Base-by-base conservation (phyloP, 768 basidiomycete genomes). In the Tulasnella sp. region DNA sequence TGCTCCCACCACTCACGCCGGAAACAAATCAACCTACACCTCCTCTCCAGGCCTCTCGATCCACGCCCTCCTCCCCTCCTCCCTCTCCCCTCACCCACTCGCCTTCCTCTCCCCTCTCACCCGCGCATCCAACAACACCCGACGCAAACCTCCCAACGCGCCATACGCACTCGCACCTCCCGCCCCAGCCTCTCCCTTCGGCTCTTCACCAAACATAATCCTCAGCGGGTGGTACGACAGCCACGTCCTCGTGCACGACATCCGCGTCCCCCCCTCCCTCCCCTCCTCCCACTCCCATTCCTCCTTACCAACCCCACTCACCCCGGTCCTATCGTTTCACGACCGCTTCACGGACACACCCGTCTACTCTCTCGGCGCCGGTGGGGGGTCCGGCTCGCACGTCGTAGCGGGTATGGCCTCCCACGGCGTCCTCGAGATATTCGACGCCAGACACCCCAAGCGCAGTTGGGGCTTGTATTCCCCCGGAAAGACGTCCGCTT, bases 141-240 rank as follows among this genome's bases (percentile, higher is more conserved):
- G 70, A 74, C 72, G 76, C 73, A 14, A 76, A 67, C 65, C 74
- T 47, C 7, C 59, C 72, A 63, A 72, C 69, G 47, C 77, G n/a
- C 69, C 69, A 16, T 93, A 92, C 80, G 89, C 86, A 52, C 85
- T 94, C 77, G 81, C 86, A 8, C 82, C 81, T 32, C 86, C 86
- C 7, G 88, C 90, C 0, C 82, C 83, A 0, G 83, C 86, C 34
- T 88, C 88, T 26, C 86, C 88, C 0, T 88, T 89, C 84, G 91
- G 91, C 3, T 63, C 69, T 14, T 89, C 90, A 3, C 86, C 89
- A 19, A 84, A 91, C 76, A 84, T 91, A 22, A 71, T 94, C 29
- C 83, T 91, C 41, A 89, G 90, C 0, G 92, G 91, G 1, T 93
- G 92, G 91, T 94, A 87, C 78, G 90, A 94, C 77, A 89, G 92